These are phyloP conservation scores for Lenwebbia sp. DNA, from an alignment of 345 rosid species.

Conservation along the genomic window DNA sequence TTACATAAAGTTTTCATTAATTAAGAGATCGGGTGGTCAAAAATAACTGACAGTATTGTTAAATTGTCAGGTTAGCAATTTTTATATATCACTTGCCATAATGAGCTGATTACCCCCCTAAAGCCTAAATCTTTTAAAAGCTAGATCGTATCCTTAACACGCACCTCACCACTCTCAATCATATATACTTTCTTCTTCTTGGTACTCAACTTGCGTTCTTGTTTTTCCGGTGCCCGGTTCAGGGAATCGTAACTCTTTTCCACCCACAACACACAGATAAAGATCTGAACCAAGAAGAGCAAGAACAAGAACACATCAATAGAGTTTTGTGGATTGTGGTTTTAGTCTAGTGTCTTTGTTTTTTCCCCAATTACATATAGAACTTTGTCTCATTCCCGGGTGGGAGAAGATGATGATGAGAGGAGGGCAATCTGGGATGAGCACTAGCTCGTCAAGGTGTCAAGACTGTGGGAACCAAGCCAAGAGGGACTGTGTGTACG, in stretches of 20 bases:
- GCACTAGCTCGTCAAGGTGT: conserved; percentile 9
- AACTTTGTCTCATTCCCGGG: neutral
- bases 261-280: neutral
- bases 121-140: neutral
- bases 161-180: neutral
- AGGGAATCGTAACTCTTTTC: neutral
- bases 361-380: neutral
- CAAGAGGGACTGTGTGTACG: conserved; percentile 13
- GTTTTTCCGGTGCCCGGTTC: neutral
- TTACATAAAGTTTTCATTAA: too few relatives aligned
- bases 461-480: conserved; percentile 29
- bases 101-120: neutral
- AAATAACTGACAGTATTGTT: too few relatives aligned
- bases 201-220: neutral
- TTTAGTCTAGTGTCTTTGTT: neutral
- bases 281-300: neutral
- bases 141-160: neutral
- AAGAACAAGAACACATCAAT: neutral
- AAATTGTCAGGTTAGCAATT: too few relatives aligned
- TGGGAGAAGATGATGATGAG: neutral
- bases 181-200: neutral
- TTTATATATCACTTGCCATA: too few relatives aligned
- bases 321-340: neutral
- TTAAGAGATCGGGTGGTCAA: too few relatives aligned
- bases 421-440: neutral